A percentile compares a stretch with the other conserved stretches of the same genome.
Evolutionary conservation across 2,329 filamentous ascomycete genomes (phyloP).

Genomic region (Aspergillus sp.): DNA sequence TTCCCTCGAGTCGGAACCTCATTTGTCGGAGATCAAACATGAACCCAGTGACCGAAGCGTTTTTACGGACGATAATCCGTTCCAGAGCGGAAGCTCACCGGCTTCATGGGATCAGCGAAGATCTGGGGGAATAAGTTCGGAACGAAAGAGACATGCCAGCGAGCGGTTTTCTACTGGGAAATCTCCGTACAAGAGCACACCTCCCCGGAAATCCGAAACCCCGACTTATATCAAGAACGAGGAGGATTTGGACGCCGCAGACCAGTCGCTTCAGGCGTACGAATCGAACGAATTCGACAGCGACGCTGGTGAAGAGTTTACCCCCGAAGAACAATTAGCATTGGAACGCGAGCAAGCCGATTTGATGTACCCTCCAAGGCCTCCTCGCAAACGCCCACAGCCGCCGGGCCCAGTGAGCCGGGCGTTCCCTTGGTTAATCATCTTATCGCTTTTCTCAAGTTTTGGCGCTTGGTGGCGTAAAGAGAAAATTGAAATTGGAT

Average conservation of each 20-base stretch:
- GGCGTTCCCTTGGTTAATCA: constrained; percentile 68
- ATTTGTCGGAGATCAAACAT: constrained; percentile 43
- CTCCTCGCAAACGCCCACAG: constrained; percentile 23
- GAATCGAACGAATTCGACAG: constrained; percentile 48
- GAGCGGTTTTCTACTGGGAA: constrained; percentile 41
- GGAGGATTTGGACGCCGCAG: constrained; percentile 54
- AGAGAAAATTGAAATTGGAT: constrained; percentile 94
- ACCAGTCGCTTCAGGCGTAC: constrained; percentile 51
- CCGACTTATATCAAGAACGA: constrained; percentile 47
- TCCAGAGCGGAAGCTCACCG: constrained; percentile 76
- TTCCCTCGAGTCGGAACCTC: constrained; percentile 37
- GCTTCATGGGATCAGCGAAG: constrained; percentile 50
- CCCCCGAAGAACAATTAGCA: constrained; percentile 82
- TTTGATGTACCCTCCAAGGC: constrained; percentile 33
- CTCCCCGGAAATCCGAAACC: constrained; percentile 33
- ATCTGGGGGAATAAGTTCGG: constrained; percentile 20
- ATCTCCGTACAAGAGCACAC: constrained; percentile 25
- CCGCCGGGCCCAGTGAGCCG: constrained; percentile 51
- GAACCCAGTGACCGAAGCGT: constrained; percentile 58
- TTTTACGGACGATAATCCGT: constrained; percentile 89
- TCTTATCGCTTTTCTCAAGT: constrained; percentile 67
- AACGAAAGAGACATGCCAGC: constrained; percentile 51
- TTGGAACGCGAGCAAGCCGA: constrained; percentile 67
- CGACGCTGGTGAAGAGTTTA: constrained; percentile 87
- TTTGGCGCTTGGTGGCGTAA: constrained; percentile 85